These are phyloP conservation scores for Debaryomyces subglobosus DNA, from an alignment of 1,139 yeast species.

Conservation along the genomic window DNA sequence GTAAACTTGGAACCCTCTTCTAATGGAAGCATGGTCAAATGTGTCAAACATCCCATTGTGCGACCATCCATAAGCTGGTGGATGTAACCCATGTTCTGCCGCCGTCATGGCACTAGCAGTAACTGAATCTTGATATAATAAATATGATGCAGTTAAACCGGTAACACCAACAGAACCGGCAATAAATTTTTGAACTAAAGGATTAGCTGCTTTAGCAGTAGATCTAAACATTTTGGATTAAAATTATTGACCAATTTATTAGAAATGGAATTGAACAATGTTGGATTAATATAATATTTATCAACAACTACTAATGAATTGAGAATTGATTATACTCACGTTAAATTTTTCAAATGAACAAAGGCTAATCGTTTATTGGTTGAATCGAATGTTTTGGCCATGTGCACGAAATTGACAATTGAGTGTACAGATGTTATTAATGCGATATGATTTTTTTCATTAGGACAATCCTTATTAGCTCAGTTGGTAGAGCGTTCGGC, in stretches of 20 bases:
- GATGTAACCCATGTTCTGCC: constrained; percentile 98
- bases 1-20: constrained; percentile 99
- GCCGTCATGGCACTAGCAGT: constrained; percentile 97
- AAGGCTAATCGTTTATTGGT: constrained; percentile 28
- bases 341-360: constrained; percentile 24
- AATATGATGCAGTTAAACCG: constrained; percentile 73
- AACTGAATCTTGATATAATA: constrained; percentile 77
- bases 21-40: constrained; percentile 93
- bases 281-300: constrained; percentile 1
- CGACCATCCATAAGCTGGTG: constrained; percentile 92
- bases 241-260: constrained; percentile 9
- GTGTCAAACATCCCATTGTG: constrained; percentile 91
- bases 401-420: background rate
- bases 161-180: constrained; percentile 68
- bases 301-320: constrained; percentile 4
- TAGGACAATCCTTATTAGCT: constrained; percentile 10
- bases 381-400: constrained; percentile 9
- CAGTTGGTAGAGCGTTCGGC: no score
- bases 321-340: constrained; percentile 9
- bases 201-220: constrained; percentile 29
- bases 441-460: background rate
- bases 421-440: background rate
- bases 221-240: constrained; percentile 29
- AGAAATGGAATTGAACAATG: constrained; percentile 7
- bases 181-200: constrained; percentile 56